These are phyloP conservation scores for Cutaneotrichosporon dermatis DNA, from an alignment of 1,284 basidiomycete species.

Conservation along the genomic window DNA sequence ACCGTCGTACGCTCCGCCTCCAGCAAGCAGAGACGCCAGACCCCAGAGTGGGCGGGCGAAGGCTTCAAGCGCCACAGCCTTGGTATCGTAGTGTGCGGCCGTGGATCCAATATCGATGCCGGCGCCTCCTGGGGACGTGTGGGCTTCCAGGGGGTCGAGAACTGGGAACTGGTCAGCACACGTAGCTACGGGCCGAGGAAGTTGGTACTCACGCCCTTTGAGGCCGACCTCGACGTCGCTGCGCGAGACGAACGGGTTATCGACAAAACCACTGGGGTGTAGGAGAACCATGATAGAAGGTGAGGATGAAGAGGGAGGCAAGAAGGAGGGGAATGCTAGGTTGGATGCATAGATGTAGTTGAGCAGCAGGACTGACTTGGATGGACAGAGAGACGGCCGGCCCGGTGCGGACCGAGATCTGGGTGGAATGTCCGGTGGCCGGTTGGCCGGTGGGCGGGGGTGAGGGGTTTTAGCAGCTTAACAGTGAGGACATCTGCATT, in stretches of 20 bases:
- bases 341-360: no score
- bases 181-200: not conserved
- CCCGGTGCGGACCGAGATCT: no score
- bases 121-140: constrained; percentile 68
- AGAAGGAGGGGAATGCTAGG: not conserved
- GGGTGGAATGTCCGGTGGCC: no score
- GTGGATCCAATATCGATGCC: constrained; percentile 66
- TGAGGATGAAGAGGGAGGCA: not conserved
- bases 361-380: no score
- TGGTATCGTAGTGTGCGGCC: constrained; percentile 69
- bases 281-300: constrained; percentile 27
- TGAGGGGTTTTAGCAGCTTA: no score
- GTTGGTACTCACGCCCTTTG: constrained; percentile 45
- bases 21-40: constrained; percentile 61
- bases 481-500: no score
- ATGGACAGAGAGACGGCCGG: no score
- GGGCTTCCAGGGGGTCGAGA: constrained; percentile 62
- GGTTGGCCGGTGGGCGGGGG: no score
- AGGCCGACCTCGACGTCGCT: constrained; percentile 59
- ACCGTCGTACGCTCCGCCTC: constrained; percentile 56
- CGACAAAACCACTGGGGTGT: constrained; percentile 29
- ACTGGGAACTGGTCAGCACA: constrained; percentile 31
- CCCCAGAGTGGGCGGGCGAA: constrained; percentile 75
- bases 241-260: constrained; percentile 60
- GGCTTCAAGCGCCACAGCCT: constrained; percentile 67